phyloP scores from a whole-genome alignment of 1,139 yeast genomes.

The Petasospora fabianii region DNA sequence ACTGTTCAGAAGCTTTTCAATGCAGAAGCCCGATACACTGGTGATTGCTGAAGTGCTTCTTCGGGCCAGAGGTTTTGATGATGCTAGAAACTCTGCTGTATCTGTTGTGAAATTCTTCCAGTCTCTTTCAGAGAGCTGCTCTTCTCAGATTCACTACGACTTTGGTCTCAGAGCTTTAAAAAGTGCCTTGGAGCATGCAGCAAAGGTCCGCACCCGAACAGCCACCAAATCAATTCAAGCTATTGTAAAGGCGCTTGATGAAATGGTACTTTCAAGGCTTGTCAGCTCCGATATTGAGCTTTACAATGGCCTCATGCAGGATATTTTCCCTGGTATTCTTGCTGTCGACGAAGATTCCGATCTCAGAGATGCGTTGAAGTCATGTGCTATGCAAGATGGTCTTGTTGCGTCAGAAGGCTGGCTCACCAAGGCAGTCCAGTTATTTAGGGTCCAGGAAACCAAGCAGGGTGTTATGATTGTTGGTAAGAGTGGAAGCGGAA shows the following conservation, averaged over 20 bases:
- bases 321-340: slow-evolving; percentile 29
- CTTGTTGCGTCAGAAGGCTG: slow-evolving; percentile 31
- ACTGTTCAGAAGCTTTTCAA: slow-evolving; percentile 70
- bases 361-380: slow-evolving; percentile 18
- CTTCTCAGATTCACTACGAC: slow-evolving; percentile 79
- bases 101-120: slow-evolving; percentile 56
- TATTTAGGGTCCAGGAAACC: slow-evolving; percentile 57
- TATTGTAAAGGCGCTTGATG: slow-evolving; percentile 51
- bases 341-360: slow-evolving; percentile 22
- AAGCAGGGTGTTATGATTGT: slow-evolving; percentile 82
- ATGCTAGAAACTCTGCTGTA: slow-evolving; percentile 45
- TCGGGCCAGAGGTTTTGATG: slow-evolving; percentile 64
- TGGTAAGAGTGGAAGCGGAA: slow-evolving; percentile 78
- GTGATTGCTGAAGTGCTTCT: slow-evolving; percentile 71
- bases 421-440: slow-evolving; percentile 57
- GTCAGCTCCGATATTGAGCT: slow-evolving; percentile 45
- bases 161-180: slow-evolving; percentile 86
- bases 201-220: slow-evolving; percentile 47
- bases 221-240: slow-evolving; percentile 46
- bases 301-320: slow-evolving; percentile 33
- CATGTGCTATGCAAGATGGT: slow-evolving; percentile 1
- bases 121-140: slow-evolving; percentile 23
- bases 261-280: slow-evolving; percentile 65
- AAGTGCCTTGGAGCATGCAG: slow-evolving; percentile 58
- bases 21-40: slow-evolving; percentile 69